A percentile compares a stretch with the other conserved stretches of the same genome.
Evolutionary conservation across 345 rosid species (phyloP).

Genomic region (Gossypium mustelinum): DNA sequence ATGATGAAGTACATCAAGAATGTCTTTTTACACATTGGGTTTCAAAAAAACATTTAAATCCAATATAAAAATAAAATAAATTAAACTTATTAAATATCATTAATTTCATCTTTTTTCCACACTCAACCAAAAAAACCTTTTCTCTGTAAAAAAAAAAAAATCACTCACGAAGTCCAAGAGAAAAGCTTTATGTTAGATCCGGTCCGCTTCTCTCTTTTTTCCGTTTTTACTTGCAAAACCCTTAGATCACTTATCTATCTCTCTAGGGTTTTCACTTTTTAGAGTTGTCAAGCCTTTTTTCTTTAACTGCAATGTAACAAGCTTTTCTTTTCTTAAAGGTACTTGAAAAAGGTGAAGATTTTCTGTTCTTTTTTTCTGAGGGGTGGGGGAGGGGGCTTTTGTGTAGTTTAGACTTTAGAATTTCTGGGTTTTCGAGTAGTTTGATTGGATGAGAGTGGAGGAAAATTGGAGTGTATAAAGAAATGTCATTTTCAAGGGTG

Average conservation of each 20-base stretch:
- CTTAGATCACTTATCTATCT: constrained; percentile 31
- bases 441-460: constrained; percentile 12
- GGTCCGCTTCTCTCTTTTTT: constrained; percentile 12
- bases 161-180: background rate
- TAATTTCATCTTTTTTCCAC: background rate
- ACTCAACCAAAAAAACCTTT: too few relatives aligned
- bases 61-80: background rate
- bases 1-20: constrained; percentile 20
- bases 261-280: background rate
- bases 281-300: constrained; percentile 14
- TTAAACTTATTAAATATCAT: background rate
- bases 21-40: constrained; percentile 26
- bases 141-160: background rate
- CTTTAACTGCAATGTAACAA: background rate
- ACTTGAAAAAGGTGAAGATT: background rate
- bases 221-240: constrained; percentile 14
- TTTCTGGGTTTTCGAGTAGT: background rate
- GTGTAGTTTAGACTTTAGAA: constrained; percentile 9
- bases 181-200: constrained; percentile 30
- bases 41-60: background rate
- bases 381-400: constrained; percentile 14
- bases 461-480: constrained; percentile 5
- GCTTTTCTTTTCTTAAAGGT: constrained; percentile 1
- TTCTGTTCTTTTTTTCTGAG: background rate
- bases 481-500: constrained; percentile 13